Evolutionary conservation across 306 rosid species (phyloP).

Genomic region (Cucurbita pepo): DNA sequence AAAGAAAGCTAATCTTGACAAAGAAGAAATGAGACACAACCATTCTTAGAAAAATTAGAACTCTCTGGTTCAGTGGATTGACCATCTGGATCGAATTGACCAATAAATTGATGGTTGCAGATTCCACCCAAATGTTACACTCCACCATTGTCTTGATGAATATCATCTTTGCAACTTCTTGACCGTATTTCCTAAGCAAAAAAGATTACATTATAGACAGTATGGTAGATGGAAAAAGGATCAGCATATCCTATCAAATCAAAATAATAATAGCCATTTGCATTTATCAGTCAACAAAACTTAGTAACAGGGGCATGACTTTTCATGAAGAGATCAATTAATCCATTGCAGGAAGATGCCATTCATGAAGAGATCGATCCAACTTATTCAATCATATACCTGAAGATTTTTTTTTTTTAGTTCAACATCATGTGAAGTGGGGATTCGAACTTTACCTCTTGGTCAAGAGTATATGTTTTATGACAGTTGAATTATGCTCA

Average conservation of each 20-base stretch:
- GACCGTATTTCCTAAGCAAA: constrained; percentile 25
- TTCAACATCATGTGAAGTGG: too few relatives aligned
- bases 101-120: constrained; percentile 26
- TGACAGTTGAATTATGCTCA: too few relatives aligned
- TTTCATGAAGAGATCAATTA: neutral
- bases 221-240: neutral
- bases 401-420: neutral
- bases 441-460: too few relatives aligned
- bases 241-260: neutral
- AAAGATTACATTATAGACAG: neutral
- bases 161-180: constrained; percentile 45
- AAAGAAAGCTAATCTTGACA: neutral
- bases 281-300: neutral
- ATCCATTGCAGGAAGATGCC: neutral
- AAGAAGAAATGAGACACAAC: constrained; percentile 17
- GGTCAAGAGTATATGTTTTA: too few relatives aligned
- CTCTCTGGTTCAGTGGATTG: constrained; percentile 37
- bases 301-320: neutral
- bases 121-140: constrained; percentile 43
- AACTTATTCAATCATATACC: neutral
- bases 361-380: neutral
- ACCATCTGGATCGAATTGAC: constrained; percentile 48
- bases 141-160: constrained; percentile 44
- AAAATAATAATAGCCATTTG: neutral
- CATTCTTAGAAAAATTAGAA: constrained; percentile 28